Percentiles rank a stretch among this genome's conserved stretches.
These are phyloP conservation scores for Eudorina sp. DNA, from an alignment of 139 green algal genomes.

Conservation along the genomic window DNA sequence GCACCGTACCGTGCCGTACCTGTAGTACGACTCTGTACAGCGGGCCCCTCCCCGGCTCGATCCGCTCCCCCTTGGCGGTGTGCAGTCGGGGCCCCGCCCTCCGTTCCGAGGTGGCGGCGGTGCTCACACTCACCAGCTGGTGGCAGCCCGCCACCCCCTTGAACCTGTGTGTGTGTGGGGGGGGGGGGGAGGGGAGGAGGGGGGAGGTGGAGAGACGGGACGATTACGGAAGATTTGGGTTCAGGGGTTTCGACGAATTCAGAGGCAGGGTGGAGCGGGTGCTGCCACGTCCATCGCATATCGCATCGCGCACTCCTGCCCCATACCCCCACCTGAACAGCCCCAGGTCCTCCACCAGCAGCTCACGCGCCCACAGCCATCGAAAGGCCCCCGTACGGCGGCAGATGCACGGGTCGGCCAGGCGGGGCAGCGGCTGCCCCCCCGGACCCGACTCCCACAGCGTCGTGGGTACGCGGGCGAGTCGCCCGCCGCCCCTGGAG, in stretches of 20 bases:
- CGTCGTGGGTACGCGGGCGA: too few species aligned
- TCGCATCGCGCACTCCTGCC: too few species aligned
- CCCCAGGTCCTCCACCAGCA: slow-evolving; percentile 18
- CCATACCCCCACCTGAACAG: neutral
- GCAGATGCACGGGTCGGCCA: slow-evolving; percentile 1
- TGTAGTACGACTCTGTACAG: slow-evolving; percentile 7
- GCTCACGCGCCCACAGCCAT: slow-evolving; percentile 21
- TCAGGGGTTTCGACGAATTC: too few species aligned
- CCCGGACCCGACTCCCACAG: too few species aligned
- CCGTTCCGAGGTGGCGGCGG: slow-evolving; percentile 2
- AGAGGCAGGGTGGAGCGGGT: too few species aligned
- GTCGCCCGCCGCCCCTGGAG: too few species aligned
- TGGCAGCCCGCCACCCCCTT: slow-evolving; percentile 13
- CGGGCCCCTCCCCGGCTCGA: slow-evolving; percentile 9
- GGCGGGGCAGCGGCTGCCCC: neutral
- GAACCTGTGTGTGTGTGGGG: neutral
- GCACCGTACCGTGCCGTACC: too few species aligned
- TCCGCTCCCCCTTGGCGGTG: slow-evolving; percentile 10
- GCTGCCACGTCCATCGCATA: too few species aligned
- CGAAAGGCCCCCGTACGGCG: slow-evolving; percentile 2
- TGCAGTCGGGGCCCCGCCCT: slow-evolving; percentile 14
- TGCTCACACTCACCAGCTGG: slow-evolving; percentile 26
- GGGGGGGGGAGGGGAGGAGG: neutral
- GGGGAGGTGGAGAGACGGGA: neutral
- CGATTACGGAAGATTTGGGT: neutral